Conservation (phyloP, 1,139 yeast genomes). For the Taphrina sp. region DNA sequence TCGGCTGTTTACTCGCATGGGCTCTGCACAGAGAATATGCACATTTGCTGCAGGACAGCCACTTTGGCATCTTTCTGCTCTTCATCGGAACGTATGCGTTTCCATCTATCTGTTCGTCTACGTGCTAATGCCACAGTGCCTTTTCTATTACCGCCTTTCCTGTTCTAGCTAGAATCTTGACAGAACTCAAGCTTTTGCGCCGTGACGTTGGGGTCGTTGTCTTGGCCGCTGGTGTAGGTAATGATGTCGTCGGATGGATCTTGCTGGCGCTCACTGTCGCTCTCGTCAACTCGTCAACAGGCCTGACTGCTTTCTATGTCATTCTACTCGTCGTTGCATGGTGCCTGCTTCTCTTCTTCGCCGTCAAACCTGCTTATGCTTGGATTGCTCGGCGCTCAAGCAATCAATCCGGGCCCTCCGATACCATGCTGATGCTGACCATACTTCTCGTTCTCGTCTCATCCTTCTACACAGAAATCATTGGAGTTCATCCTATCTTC, state of each 20-base stretch:
- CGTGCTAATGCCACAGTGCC: slow-evolving; percentile 77
- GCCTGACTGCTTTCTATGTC: slow-evolving; percentile 66
- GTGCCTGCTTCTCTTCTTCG: slow-evolving; percentile 59
- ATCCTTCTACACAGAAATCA: slow-evolving; percentile 73
- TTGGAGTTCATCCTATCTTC: slow-evolving; percentile 78
- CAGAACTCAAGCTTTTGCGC: slow-evolving; percentile 65
- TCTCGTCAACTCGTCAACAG: slow-evolving; percentile 67
- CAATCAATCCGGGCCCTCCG: slow-evolving; percentile 62
- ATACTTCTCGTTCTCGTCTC: slow-evolving; percentile 59
- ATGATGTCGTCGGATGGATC: slow-evolving; percentile 81
- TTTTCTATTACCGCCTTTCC: slow-evolving; percentile 83
- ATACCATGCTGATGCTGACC: slow-evolving; percentile 58
- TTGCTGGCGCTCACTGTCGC: slow-evolving; percentile 72
- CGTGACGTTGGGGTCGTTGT: slow-evolving; percentile 78
- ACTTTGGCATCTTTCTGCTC: slow-evolving; percentile 40
- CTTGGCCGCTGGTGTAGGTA: slow-evolving; percentile 74
- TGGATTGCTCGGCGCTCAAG: slow-evolving; percentile 53
- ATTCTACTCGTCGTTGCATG: slow-evolving; percentile 64
- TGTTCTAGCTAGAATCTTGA: slow-evolving; percentile 71
- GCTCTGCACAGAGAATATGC: slow-evolving; percentile 62
- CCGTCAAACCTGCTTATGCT: slow-evolving; percentile 54
- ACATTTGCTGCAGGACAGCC: slow-evolving; percentile 39
- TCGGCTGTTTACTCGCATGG: slow-evolving; percentile 68
- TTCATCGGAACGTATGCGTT: slow-evolving; percentile 22
- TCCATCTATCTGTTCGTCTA: slow-evolving; percentile 55